Conservation (phyloP, 2,329 filamentous ascomycete genomes). For the Trichophyton equinum region DNA sequence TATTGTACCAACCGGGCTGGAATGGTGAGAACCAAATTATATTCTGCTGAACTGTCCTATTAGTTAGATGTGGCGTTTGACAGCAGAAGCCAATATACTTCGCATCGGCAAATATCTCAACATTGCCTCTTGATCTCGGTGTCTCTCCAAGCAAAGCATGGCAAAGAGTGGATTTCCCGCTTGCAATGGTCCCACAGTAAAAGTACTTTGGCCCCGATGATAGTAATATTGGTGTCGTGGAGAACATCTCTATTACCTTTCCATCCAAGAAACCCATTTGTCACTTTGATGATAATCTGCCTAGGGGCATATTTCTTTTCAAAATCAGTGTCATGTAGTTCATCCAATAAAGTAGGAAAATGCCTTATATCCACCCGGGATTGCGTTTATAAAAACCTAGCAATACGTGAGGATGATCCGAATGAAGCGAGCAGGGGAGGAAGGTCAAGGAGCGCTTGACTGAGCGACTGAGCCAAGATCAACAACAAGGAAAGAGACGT, state of each 20-base stretch:
- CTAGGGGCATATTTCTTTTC: background rate
- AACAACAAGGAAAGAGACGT: conserved; percentile 38
- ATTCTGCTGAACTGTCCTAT: background rate
- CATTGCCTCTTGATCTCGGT: conserved; percentile 22
- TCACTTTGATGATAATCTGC: background rate
- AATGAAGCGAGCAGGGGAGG: conserved; percentile 34
- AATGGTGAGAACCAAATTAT: conserved; percentile 51
- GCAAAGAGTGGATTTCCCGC: conserved; percentile 41
- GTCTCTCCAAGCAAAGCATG: conserved; percentile 36
- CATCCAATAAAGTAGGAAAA: background rate
- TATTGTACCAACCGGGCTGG: conserved; percentile 39
- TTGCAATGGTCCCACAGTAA: conserved; percentile 41
- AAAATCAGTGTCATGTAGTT: background rate
- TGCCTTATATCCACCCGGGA: conserved; percentile 19
- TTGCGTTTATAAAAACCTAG: conserved; percentile 31
- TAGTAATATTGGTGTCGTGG: conserved; percentile 29
- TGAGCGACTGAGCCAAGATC: conserved; percentile 34
- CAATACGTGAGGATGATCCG: conserved; percentile 37
- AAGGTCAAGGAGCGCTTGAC: conserved; percentile 35
- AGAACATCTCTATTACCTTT: conserved; percentile 31
- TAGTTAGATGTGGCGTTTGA: background rate
- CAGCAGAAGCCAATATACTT: conserved; percentile 11
- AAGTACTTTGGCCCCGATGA: conserved; percentile 35
- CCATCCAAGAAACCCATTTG: conserved; percentile 35
- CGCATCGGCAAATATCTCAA: conserved; percentile 19